A percentile compares a stretch with the other conserved stretches of the same genome.
Evolutionary conservation across 345 rosid genomes (phyloP).

Genomic region (Capsella bursapastoris): DNA sequence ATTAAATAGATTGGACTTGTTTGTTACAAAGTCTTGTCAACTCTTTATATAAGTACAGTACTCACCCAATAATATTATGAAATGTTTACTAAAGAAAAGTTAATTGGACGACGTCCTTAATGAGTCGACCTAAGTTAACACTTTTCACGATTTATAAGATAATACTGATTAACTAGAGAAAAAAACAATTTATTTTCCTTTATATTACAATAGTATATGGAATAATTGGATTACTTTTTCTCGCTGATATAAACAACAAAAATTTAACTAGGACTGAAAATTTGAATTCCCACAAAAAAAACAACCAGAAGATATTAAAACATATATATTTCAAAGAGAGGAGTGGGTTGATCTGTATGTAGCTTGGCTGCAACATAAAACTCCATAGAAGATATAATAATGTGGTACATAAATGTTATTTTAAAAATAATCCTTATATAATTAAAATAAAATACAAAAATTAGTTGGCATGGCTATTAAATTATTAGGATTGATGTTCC

Average conservation of each 20-base stretch:
- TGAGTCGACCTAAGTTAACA: background rate
- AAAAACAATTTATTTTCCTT: background rate
- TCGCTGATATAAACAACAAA: background rate
- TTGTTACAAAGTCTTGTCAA: conserved; percentile 31
- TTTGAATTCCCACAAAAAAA: background rate
- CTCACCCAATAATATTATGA: background rate
- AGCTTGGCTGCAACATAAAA: conserved; percentile 21
- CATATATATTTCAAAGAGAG: background rate
- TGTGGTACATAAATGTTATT: background rate
- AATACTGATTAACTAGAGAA: background rate
- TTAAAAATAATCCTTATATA: background rate
- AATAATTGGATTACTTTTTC: background rate
- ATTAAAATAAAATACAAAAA: background rate
- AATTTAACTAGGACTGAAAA: background rate
- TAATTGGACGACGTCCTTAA: background rate
- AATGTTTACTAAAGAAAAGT: background rate
- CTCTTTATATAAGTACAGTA: background rate
- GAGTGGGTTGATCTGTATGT: conserved; percentile 4
- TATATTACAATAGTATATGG: background rate
- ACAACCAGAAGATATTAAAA: background rate
- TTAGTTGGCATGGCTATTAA: conserved; percentile 7
- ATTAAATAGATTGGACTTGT: conserved; percentile 8
- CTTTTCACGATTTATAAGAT: no score
- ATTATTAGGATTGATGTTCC: background rate
- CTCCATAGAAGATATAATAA: conserved; percentile 8